Conservation (phyloP, 2,329 filamentous ascomycete species). For the Hortaea werneckii region DNA sequence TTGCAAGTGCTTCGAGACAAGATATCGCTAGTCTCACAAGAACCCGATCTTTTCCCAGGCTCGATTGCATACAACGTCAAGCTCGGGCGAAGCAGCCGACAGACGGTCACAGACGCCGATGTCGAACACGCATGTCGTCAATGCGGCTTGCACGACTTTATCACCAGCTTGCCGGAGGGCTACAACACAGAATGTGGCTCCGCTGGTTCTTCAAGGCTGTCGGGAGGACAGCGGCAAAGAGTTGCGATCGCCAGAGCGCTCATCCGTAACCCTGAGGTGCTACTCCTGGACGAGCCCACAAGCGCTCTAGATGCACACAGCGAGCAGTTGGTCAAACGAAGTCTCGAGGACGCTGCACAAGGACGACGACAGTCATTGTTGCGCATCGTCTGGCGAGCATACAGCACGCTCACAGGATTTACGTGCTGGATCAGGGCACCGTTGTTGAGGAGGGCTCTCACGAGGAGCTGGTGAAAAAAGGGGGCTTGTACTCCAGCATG, state of each 20-base stretch:
- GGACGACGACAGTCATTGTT: slow-evolving; percentile 60
- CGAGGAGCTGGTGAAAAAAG: slow-evolving; percentile 43
- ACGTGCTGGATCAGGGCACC: slow-evolving; percentile 59
- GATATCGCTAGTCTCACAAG: slow-evolving; percentile 36
- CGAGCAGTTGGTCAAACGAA: slow-evolving; percentile 33
- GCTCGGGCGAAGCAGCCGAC: slow-evolving; percentile 24
- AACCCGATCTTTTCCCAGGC: slow-evolving; percentile 36
- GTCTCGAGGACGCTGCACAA: slow-evolving; percentile 31
- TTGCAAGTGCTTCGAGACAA: slow-evolving; percentile 28
- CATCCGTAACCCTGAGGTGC: slow-evolving; percentile 35
- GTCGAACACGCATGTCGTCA: slow-evolving; percentile 29
- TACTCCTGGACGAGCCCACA: slow-evolving; percentile 39
- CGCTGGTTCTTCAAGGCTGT: slow-evolving; percentile 30
- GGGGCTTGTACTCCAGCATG: slow-evolving; percentile 33
- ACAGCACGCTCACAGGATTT: slow-evolving; percentile 70
- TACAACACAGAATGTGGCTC: slow-evolving; percentile 37
- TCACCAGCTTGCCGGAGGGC: slow-evolving; percentile 36
- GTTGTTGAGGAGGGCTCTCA: slow-evolving; percentile 55
- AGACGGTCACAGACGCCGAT: slow-evolving; percentile 18
- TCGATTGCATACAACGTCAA: slow-evolving; percentile 35
- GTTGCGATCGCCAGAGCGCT: slow-evolving; percentile 38
- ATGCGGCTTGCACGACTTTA: slow-evolving; percentile 38
- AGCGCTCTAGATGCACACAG: slow-evolving; percentile 37
- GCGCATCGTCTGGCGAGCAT: slow-evolving; percentile 69
- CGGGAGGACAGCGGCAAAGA: slow-evolving; percentile 37